Evolutionary conservation across 2,329 filamentous ascomycete species (phyloP), one percentile per base, ranked within the genome.

Genomic region (Colletotrichum cuscutae): DNA sequence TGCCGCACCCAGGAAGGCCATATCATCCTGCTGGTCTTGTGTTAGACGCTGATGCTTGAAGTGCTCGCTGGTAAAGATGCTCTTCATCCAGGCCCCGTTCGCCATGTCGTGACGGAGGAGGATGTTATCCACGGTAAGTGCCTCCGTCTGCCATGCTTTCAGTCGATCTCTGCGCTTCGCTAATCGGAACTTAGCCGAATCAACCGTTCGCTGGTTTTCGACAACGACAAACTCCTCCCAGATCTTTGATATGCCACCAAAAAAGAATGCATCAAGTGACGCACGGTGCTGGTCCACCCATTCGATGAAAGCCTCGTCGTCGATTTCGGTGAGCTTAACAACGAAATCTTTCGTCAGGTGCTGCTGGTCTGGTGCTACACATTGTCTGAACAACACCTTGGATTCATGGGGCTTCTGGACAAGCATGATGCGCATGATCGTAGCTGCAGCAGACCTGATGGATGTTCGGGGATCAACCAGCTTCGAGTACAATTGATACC

Each of bases 1-100:
- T 0, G 92, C 89, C 0, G 93, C 91, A 54, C 90, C 90, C 73
- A 97, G 89, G 79, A 95, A 98, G 1, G 89, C 88, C 71, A 94
- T 89, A 78, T 95, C 96, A 79, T 99, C 97, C 77, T 98, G 95
- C 78, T 98, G 94, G 78, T 99, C 97, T 81, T 99, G 97, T 66
- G 95, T 84, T 19, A 94, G 89, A 74, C 97, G 89, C 80, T 98
- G 96, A 76, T 97, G 93, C 80, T 98, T 98, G 79, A 96, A 90
- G 76, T 97, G 93, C 80, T 99, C 97, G 0, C 96, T 95, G 61
- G 93, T 92, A 81, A 96, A 97, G 53, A 99, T 98, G 77, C 98
- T 98, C 77, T 95, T 95, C 85, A 96, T 93, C 97, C 96, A 99
- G 72, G 96, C 92, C 53, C 90, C 92, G 68, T 97, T 96, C 0